Base-by-base conservation (phyloP, 2,329 filamentous ascomycete species). In the Trichophyton schoenleinii region DNA sequence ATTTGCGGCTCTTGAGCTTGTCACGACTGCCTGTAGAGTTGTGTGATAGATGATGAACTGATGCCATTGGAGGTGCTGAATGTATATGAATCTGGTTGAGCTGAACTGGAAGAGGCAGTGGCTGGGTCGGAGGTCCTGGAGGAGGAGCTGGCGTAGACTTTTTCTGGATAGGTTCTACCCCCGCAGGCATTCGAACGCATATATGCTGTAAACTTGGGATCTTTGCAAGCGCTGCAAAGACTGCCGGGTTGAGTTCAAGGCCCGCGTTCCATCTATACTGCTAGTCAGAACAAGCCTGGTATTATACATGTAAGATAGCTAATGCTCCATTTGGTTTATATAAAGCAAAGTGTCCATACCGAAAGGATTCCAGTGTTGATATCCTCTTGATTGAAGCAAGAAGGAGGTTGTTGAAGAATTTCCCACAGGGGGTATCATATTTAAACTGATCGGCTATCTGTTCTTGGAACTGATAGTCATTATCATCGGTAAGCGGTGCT, bases 401-500 rank as follows among this genome's bases (percentile, higher is more conserved):
- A 4, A 87, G 70, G 48, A 87, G 70, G 0, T 82, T 84, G 65
- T 83, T 86, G 69, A 87, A 77, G 61, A 86, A 84, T 72, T 84
- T 86, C 59, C 83, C 83, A 67, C 81, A 83, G 68, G 79, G 83
- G 36, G 77, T 71, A 61, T 73, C 80, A 66, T 81, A 81, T 6
- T 80, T 73, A 64, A 84, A 85, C 0, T 78, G 73, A 60, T 79
- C 78, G 67, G 83, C 83, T 22, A 79, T 76, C 18, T 72, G 68
- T 65, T 84, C 80, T 11, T 62, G 63, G 6, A 49, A 41, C 48
- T 48, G 52, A 25, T 42, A 36, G 55, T 44, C 58, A n/a, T 77
- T 80, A 68, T 80, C 81, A 59, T 74, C 69, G 7, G 81, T 81
- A 8, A 76, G 74, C 63, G 76, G 80, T 28, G 81, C 71, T 0